Evolutionary conservation across 768 basidiomycete genomes (phyloP).

Genomic region (Kwoniella shandongensis): DNA sequence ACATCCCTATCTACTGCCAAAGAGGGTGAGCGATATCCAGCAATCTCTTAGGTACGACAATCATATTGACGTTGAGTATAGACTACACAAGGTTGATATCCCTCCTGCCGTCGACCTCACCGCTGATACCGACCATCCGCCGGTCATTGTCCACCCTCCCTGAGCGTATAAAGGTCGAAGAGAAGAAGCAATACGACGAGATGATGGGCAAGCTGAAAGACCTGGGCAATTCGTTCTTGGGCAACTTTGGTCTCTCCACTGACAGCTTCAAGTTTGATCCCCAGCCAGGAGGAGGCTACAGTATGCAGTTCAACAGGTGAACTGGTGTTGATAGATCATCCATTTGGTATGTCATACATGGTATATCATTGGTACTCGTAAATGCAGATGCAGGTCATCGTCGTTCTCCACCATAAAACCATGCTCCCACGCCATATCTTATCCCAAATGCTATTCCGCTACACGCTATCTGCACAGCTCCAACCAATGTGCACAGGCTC

Average conservation of each 20-base stretch:
- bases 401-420: slow-evolving; percentile 90
- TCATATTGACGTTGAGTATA: slow-evolving; percentile 61
- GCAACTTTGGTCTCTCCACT: slow-evolving; percentile 92
- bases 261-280: slow-evolving; percentile 96
- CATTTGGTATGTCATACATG: slow-evolving; percentile 1
- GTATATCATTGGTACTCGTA: neutral
- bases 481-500: slow-evolving; percentile 69
- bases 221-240: slow-evolving; percentile 83
- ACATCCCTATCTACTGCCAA: slow-evolving; percentile 74
- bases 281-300: slow-evolving; percentile 93
- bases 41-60: slow-evolving; percentile 66
- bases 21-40: slow-evolving; percentile 74
- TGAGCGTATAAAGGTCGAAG: slow-evolving; percentile 69
- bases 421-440: slow-evolving; percentile 82
- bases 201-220: slow-evolving; percentile 92
- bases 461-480: slow-evolving; percentile 73
- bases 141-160: slow-evolving; percentile 62
- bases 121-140: slow-evolving; percentile 59
- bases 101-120: slow-evolving; percentile 63
- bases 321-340: too few species aligned
- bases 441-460: slow-evolving; percentile 80
- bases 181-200: slow-evolving; percentile 82
- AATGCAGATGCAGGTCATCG: slow-evolving; percentile 55
- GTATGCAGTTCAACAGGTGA: slow-evolving; percentile 69
- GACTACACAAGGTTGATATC: slow-evolving; percentile 75